Conservation (phyloP, 2,329 filamentous ascomycete genomes). For the Chalara sp. region DNA sequence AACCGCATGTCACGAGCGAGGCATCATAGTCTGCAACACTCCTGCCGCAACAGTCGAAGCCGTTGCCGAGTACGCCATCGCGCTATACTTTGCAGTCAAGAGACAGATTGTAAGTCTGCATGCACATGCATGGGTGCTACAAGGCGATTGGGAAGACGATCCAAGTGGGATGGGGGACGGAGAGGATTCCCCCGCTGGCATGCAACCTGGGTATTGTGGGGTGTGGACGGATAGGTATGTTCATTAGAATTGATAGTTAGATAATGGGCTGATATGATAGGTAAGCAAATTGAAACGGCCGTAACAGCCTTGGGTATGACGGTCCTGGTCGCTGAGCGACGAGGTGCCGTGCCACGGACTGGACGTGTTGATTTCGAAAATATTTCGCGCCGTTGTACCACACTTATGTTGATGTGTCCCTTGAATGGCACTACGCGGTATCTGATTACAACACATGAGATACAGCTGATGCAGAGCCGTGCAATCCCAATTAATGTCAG, state of each 20-base stretch:
- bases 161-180: constrained; percentile 18
- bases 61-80: constrained; percentile 28
- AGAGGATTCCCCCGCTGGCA: constrained; percentile 16
- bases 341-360: constrained; percentile 6
- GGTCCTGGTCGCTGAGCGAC: constrained; percentile 17
- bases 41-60: constrained; percentile 30
- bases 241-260: constrained; percentile 20
- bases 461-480: constrained; percentile 16
- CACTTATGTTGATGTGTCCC: constrained; percentile 17
- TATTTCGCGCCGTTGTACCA: constrained; percentile 11
- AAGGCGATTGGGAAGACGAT: constrained; percentile 16
- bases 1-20: constrained; percentile 25
- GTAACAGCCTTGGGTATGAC: constrained; percentile 15
- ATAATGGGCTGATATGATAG: constrained; percentile 17
- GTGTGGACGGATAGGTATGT: too few relatives aligned
- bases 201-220: constrained; percentile 20
- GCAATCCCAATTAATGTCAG: constrained; percentile 25
- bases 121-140: constrained; percentile 13
- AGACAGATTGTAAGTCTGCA: constrained; percentile 28
- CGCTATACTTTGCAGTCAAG: constrained; percentile 27
- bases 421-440: constrained; percentile 17
- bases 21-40: constrained; percentile 31
- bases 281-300: constrained; percentile 15
- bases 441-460: constrained; percentile 18
- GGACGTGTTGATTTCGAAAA: constrained; percentile 13